Percentiles rank a stretch among this genome's conserved stretches.
These are phyloP conservation scores for Phialocephala sp. DNA, from an alignment of 2,329 filamentous ascomycete species.

Conservation along the genomic window DNA sequence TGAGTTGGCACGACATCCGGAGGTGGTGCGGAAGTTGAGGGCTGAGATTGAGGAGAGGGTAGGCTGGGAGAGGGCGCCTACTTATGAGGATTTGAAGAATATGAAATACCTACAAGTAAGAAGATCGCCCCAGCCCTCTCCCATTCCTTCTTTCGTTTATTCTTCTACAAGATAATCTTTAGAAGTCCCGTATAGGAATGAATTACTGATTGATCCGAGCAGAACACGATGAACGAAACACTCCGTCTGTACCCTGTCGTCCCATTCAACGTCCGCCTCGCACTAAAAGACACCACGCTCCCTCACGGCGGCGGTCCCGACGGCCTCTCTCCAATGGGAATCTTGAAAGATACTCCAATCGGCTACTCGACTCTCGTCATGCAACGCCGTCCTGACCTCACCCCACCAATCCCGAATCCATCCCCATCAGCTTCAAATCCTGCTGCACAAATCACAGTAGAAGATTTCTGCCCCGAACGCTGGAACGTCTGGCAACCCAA, in stretches of 20 bases:
- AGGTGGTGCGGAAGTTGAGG: constrained; percentile 70
- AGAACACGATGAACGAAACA: constrained; percentile 76
- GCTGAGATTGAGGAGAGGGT: constrained; percentile 72
- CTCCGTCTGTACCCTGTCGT: constrained; percentile 79
- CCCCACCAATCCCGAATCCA: constrained; percentile 55
- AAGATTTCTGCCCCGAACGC: constrained; percentile 67
- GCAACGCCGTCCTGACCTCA: constrained; percentile 72
- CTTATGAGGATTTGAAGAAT: constrained; percentile 81
- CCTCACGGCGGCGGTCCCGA: constrained; percentile 73
- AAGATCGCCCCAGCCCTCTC: too few relatives aligned
- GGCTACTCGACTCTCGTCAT: constrained; percentile 72
- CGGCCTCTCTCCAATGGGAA: constrained; percentile 63
- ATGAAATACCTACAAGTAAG: constrained; percentile 76
- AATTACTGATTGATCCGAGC: constrained; percentile 31
- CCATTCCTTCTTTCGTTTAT: not conserved
- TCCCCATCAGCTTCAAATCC: constrained; percentile 57
- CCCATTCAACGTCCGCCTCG: constrained; percentile 78
- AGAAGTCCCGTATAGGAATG: too few relatives aligned
- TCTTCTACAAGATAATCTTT: too few relatives aligned
- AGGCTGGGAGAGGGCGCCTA: constrained; percentile 66
- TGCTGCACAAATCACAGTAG: too few relatives aligned
- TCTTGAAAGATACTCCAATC: constrained; percentile 70
- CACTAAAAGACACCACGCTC: constrained; percentile 75
- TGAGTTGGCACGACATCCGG: constrained; percentile 76
- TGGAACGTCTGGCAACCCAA: constrained; percentile 69